Evolutionary conservation across 177 flowering plant genomes (phyloP).

Genomic region (Tripterygium wilfordii): DNA sequence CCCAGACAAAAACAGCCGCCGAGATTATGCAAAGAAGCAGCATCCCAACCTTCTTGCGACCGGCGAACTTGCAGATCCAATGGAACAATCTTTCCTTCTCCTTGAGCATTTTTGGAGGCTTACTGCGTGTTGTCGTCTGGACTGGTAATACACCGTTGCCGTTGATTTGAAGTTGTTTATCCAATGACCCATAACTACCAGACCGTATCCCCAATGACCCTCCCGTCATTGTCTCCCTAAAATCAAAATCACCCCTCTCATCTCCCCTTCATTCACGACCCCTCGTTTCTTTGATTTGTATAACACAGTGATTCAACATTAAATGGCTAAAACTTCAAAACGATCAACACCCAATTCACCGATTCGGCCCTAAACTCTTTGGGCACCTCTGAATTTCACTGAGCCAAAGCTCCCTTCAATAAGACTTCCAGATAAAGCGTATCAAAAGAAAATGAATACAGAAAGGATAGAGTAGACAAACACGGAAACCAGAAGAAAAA

Average conservation of each 20-base stretch:
- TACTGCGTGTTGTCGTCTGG: conserved; percentile 42
- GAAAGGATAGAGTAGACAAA: too few species aligned
- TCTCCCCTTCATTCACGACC: conserved; percentile 22
- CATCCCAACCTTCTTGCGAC: conserved; percentile 83
- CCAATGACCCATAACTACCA: conserved; percentile 90
- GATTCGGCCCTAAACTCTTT: conserved; percentile 5
- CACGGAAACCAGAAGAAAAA: too few species aligned
- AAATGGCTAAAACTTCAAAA: not conserved
- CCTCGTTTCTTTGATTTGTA: too few species aligned
- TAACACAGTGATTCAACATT: too few species aligned
- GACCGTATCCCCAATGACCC: conserved; percentile 96
- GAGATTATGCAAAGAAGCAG: conserved; percentile 51
- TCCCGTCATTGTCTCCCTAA: conserved; percentile 69
- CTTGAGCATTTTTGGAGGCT: conserved; percentile 66
- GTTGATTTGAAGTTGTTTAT: conserved; percentile 32
- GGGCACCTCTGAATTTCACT: too few species aligned
- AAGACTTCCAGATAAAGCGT: too few species aligned
- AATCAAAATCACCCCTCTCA: conserved; percentile 35
- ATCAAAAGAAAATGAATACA: too few species aligned
- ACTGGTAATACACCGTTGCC: conserved; percentile 39
- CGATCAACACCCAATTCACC: conserved; percentile 4
- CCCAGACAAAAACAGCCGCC: conserved; percentile 52
- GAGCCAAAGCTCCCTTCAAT: too few species aligned
- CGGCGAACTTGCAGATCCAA: conserved; percentile 77
- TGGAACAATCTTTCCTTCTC: conserved; percentile 70